phyloP scores from a whole-genome alignment of 1,139 yeast species.

The Kurtzmaniella quercitrusa region DNA sequence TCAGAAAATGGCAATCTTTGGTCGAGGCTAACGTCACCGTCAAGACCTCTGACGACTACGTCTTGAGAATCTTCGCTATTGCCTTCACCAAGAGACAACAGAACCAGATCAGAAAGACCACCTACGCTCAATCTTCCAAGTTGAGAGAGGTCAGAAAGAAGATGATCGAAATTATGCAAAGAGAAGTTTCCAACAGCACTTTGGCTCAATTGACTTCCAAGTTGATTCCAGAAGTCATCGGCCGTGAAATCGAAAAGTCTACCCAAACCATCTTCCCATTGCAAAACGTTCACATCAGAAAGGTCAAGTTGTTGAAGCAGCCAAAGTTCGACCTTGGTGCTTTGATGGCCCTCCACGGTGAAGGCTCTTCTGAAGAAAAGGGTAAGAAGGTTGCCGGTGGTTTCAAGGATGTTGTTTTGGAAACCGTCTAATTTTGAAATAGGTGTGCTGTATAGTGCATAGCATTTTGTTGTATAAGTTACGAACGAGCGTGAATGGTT shows the following conservation, averaged over 20 bases:
- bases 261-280: constrained; percentile 49
- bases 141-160: constrained; percentile 50
- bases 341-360: constrained; percentile 50
- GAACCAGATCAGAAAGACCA: constrained; percentile 48
- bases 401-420: constrained; percentile 51
- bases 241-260: constrained; percentile 51
- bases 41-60: constrained; percentile 48
- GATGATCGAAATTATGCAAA: constrained; percentile 50
- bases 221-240: constrained; percentile 51
- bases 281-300: constrained; percentile 51
- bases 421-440: constrained; percentile 29
- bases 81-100: constrained; percentile 53
- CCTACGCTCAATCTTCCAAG: constrained; percentile 49
- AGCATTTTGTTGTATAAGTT: constrained; percentile 1
- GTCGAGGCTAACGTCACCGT: constrained; percentile 51
- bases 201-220: constrained; percentile 49
- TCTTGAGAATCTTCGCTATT: constrained; percentile 47
- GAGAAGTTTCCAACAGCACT: constrained; percentile 48
- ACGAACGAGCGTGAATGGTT: constrained; percentile 1
- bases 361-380: constrained; percentile 47
- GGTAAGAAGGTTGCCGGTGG: constrained; percentile 47
- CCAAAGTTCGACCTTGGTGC: constrained; percentile 53
- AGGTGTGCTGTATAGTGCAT: constrained; percentile 2
- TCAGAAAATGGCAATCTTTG: constrained; percentile 52
- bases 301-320: constrained; percentile 49